Base-by-base conservation (phyloP, 2,329 filamentous ascomycete genomes). In the Colletotrichum coccodes region DNA sequence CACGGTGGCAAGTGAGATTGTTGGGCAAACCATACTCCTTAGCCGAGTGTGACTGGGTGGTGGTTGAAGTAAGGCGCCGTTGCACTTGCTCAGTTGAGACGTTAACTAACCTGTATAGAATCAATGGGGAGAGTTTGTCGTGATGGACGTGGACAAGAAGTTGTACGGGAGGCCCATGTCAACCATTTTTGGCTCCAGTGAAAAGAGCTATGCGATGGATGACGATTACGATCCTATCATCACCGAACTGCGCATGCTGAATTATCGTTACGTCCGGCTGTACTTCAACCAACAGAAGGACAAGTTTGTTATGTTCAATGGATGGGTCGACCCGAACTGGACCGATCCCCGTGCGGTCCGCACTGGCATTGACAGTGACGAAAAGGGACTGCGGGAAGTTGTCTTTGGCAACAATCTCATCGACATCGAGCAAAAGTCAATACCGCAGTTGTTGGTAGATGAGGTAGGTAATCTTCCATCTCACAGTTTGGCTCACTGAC, bases 311-410 rank as follows among this genome's bases (percentile, higher is more conserved):
- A 86, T 97, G 4, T 93, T 91, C 67, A 95, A 90, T 75, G 94
- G 93, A 36, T 99, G 96, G 96, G 97, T 97, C 79, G 96, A 99
- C 75, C 94, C 95, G 0, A 83, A 88, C 28, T 99, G 96, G 96
- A 93, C 89, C 2, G 89, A 94, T 75, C 88, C 95, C 1, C 89
- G 90, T 67, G 83, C 88, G 7, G 90, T 97, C 68, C 91, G 94
- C 63, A 84, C 85, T 60, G 96, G 96, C 6, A 88, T 99, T 49
- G 94, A 97, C 77, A 92, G 90, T 66, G 96, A 98, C 59, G 94
- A 98, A 76, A 94, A 95, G 77, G 91, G 91, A 68, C 88, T 91
- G 62, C 90, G 97, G 60, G 93, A 96, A 74, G 87, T 90, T 47
- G 92, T 98, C 6, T 99, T 99, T 79, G 95, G 95, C 42, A 87